Evolutionary conservation across 805 yeast species (phyloP).

Genomic region (Kuraishia molischiana): DNA sequence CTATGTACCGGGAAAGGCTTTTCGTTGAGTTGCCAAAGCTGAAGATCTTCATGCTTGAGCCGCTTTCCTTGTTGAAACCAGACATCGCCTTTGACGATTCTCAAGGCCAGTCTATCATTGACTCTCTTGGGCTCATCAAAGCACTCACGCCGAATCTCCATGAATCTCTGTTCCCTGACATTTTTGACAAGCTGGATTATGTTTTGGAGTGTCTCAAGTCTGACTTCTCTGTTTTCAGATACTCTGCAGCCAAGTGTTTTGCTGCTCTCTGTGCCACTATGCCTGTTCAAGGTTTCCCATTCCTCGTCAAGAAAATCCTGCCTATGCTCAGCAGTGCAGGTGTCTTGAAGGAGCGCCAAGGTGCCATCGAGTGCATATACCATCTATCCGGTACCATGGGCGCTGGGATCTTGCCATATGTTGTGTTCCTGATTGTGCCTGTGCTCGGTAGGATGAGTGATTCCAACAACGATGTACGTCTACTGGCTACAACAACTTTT

Average conservation of each 20-base stretch:
- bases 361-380: slow-evolving; percentile 85
- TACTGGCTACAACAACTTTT: slow-evolving; percentile 89
- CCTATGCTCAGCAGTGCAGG: slow-evolving; percentile 78
- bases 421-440: slow-evolving; percentile 92
- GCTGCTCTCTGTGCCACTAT: slow-evolving; percentile 66
- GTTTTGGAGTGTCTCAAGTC: slow-evolving; percentile 50
- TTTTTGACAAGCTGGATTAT: slow-evolving; percentile 44
- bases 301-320: slow-evolving; percentile 63
- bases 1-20: slow-evolving; percentile 39
- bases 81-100: slow-evolving; percentile 21
- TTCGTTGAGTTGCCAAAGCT: slow-evolving; percentile 62
- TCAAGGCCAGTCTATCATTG: slow-evolving; percentile 74
- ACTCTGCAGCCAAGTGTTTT: slow-evolving; percentile 82
- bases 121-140: slow-evolving; percentile 73
- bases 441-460: slow-evolving; percentile 98
- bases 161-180: slow-evolving; percentile 32
- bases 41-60: slow-evolving; percentile 52
- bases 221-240: slow-evolving; percentile 73
- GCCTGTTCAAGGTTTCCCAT: slow-evolving; percentile 67
- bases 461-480: slow-evolving; percentile 77
- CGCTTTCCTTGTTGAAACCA: slow-evolving; percentile 30
- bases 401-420: slow-evolving; percentile 80
- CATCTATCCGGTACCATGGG: slow-evolving; percentile 85
- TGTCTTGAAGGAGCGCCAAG: slow-evolving; percentile 68
- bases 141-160: slow-evolving; percentile 61